These are phyloP conservation scores for Lactarius evosmus DNA, from an alignment of 768 basidiomycete species.

Conservation along the genomic window DNA sequence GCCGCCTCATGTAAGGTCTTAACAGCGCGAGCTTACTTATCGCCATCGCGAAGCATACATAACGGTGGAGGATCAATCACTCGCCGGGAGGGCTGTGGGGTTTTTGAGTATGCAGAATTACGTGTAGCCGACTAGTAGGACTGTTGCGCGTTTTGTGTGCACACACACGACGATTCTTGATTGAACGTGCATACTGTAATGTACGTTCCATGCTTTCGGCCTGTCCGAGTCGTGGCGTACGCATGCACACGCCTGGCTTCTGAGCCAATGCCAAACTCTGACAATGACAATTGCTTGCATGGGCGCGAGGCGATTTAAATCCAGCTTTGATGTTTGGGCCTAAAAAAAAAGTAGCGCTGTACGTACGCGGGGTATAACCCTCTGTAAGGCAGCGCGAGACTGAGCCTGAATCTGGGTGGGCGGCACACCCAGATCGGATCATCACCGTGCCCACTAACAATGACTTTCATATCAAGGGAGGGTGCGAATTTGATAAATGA, in stretches of 20 bases:
- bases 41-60: no score
- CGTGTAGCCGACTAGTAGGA: no score
- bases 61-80: background rate
- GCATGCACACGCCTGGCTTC: no score
- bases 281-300: no score
- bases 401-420: background rate
- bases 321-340: background rate
- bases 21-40: no score
- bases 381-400: no score
- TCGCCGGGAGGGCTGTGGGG: background rate
- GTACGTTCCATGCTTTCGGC: no score
- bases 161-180: background rate
- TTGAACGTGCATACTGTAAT: no score
- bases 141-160: background rate
- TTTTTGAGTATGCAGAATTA: no score
- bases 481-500: background rate
- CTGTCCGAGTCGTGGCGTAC: no score
- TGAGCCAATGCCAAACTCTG: no score
- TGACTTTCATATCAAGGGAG: background rate
- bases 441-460: background rate
- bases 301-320: background rate
- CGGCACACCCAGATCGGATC: background rate
- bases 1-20: no score
- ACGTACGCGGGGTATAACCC: background rate
- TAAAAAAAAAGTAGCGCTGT: background rate